A percentile compares a stretch with the other conserved stretches of the same genome.
Evolutionary conservation across 1,284 basidiomycete species (phyloP).

Genomic region (Ustilago tritici): DNA sequence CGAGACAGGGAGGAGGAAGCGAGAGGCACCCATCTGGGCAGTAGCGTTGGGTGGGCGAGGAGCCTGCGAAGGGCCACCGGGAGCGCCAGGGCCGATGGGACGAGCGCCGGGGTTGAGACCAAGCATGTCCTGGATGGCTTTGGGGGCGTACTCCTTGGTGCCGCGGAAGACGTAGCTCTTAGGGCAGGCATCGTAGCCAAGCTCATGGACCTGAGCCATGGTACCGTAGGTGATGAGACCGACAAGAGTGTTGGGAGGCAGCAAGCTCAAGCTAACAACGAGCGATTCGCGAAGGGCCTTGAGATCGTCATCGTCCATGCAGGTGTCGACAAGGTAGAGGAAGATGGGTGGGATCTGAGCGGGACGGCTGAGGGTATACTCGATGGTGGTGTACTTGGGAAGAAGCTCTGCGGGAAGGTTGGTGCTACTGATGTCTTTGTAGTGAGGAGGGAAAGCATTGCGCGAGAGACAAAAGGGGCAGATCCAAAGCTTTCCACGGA

Average conservation of each 20-base stretch:
- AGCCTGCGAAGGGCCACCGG: slow-evolving; percentile 70
- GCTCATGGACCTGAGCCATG: slow-evolving; percentile 99
- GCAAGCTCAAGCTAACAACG: slow-evolving; percentile 89
- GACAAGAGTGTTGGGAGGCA: slow-evolving; percentile 93
- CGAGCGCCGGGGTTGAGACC: slow-evolving; percentile 76
- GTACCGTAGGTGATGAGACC: slow-evolving; percentile 96
- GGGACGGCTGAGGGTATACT: slow-evolving; percentile 93
- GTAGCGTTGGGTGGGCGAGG: slow-evolving; percentile 79
- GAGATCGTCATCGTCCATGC: slow-evolving; percentile 94
- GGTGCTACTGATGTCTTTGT: slow-evolving; percentile 97
- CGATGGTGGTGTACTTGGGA: slow-evolving; percentile 98
- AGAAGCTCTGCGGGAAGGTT: slow-evolving; percentile 95
- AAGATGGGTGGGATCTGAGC: slow-evolving; percentile 95
- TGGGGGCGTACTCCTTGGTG: slow-evolving; percentile 96
- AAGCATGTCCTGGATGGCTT: slow-evolving; percentile 99
- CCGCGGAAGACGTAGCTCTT: slow-evolving; percentile 99
- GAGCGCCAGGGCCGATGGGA: slow-evolving; percentile 72
- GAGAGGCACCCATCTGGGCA: slow-evolving; percentile 81
- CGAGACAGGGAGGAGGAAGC: slow-evolving; percentile 92
- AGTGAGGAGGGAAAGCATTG: slow-evolving; percentile 97
- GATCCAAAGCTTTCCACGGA: slow-evolving; percentile 98
- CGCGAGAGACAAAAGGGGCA: slow-evolving; percentile 97
- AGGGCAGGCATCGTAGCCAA: slow-evolving; percentile 94
- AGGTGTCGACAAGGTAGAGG: slow-evolving; percentile 96
- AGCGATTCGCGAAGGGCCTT: slow-evolving; percentile 93